Conservation (phyloP, 1,284 basidiomycete species). For the Ceratobasidium sp. region DNA sequence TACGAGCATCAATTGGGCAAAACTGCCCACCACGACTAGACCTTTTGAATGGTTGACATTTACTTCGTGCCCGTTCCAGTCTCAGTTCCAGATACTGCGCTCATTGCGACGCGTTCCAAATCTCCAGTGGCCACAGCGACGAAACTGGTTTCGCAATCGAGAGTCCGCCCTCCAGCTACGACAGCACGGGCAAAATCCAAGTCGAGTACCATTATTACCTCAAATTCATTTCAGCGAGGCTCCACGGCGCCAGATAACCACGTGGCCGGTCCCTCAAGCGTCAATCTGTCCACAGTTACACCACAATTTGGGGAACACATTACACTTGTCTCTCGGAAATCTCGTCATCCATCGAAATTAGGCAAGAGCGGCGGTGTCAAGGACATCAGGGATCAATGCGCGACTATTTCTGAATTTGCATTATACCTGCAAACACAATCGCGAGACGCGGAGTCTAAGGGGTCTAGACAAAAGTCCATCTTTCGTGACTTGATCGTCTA, state of each 20-base stretch:
- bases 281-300: slow-evolving; percentile 11
- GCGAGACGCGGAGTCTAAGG: slow-evolving; percentile 37
- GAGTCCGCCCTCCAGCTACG: slow-evolving; percentile 19
- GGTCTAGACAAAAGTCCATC: slow-evolving; percentile 36
- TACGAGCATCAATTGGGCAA: slow-evolving; percentile 36
- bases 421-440: slow-evolving; percentile 43
- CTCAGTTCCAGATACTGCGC: slow-evolving; percentile 41
- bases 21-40: slow-evolving; percentile 21
- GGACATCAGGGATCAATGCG: slow-evolving; percentile 39
- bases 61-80: slow-evolving; percentile 38
- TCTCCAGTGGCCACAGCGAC: slow-evolving; percentile 2
- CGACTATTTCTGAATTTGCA: slow-evolving; percentile 41
- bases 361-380: slow-evolving; percentile 5
- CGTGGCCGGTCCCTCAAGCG: slow-evolving; percentile 39
- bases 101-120: slow-evolving; percentile 41
- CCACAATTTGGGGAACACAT: slow-evolving; percentile 41
- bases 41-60: slow-evolving; percentile 47
- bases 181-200: slow-evolving; percentile 25
- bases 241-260: slow-evolving; percentile 43
- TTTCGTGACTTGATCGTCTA: slow-evolving; percentile 45
- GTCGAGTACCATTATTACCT: slow-evolving; percentile 6
- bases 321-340: slow-evolving; percentile 44
- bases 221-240: slow-evolving; percentile 44
- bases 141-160: slow-evolving; percentile 45
- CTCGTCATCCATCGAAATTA: slow-evolving; percentile 42